Evolutionary conservation across 495 filamentous ascomycete species (phyloP).

Genomic region (Lophiostoma macrostomum): DNA sequence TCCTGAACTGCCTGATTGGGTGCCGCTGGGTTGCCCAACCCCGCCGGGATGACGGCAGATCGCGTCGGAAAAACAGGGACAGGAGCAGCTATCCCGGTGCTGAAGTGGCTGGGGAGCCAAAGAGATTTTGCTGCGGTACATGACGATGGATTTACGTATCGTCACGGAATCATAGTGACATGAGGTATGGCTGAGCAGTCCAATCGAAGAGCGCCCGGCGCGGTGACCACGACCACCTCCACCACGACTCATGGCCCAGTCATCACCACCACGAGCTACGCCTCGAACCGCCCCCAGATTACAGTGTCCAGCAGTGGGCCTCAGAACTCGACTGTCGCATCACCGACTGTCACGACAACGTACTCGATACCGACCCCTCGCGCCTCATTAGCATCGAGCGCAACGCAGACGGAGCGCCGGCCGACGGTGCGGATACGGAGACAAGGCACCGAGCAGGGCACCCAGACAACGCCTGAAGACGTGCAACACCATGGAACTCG

Average conservation of each 20-base stretch:
- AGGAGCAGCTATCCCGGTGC: too few species aligned
- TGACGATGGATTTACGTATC: too few species aligned
- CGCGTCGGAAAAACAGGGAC: too few species aligned
- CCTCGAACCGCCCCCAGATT: neutral
- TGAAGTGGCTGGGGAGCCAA: too few species aligned
- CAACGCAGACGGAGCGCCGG: constrained; percentile 16
- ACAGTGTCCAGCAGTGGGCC: constrained; percentile 7
- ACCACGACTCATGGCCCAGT: constrained; percentile 10
- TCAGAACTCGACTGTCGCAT: neutral
- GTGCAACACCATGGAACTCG: neutral
- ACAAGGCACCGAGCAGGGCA: constrained; percentile 2
- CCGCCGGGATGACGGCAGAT: too few species aligned
- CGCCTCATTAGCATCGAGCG: neutral
- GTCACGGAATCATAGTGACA: too few species aligned
- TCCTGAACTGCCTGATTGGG: too few species aligned
- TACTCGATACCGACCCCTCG: neutral
- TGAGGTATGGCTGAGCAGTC: too few species aligned
- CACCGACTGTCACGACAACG: constrained; percentile 13
- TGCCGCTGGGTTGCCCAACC: too few species aligned
- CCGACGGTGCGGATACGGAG: constrained; percentile 16
- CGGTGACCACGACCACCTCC: constrained; percentile 2
- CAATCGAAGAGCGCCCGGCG: too few species aligned
- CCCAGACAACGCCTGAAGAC: neutral
- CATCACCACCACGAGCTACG: constrained; percentile 9
- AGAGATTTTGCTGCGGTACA: too few species aligned